Conservation (phyloP, 2,329 filamentous ascomycete genomes). For the Pseudogymnoascus sp. region DNA sequence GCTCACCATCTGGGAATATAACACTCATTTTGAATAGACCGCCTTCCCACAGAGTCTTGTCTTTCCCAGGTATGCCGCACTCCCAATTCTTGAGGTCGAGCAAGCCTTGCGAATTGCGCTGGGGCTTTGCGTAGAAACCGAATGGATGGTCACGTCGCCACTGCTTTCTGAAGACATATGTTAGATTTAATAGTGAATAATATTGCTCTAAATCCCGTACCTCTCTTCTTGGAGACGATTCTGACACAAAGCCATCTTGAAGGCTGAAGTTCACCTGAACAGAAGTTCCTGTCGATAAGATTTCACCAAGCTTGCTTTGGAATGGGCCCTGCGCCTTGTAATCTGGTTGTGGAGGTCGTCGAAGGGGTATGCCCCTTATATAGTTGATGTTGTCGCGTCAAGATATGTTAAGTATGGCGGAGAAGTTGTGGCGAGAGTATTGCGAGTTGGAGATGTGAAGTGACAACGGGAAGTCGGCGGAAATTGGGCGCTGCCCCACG, state of each 20-base stretch:
- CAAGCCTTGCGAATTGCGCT: constrained; percentile 67
- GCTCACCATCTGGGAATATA: constrained; percentile 82
- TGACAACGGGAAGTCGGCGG: constrained; percentile 11
- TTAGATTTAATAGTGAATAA: background rate
- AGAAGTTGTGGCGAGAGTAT: background rate
- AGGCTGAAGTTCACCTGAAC: constrained; percentile 1
- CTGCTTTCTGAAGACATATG: constrained; percentile 61
- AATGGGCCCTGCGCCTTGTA: constrained; percentile 1
- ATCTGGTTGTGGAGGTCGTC: background rate
- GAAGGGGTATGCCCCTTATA: background rate
- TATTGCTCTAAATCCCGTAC: constrained; percentile 39
- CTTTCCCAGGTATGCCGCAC: constrained; percentile 89
- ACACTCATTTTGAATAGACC: constrained; percentile 92
- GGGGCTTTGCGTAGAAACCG: constrained; percentile 88
- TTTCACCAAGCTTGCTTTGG: background rate
- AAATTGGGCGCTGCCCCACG: constrained; percentile 10
- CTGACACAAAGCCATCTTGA: constrained; percentile 72
- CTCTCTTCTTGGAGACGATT: constrained; percentile 84
- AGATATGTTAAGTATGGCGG: background rate
- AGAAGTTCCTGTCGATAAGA: background rate
- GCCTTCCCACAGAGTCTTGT: constrained; percentile 97
- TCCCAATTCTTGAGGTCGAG: constrained; percentile 95
- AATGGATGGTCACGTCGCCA: constrained; percentile 97
- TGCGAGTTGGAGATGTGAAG: constrained; percentile 7
- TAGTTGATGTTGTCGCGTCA: background rate